phyloP scores from a whole-genome alignment of 768 basidiomycete species.

The Daedaleopsis nitida region DNA sequence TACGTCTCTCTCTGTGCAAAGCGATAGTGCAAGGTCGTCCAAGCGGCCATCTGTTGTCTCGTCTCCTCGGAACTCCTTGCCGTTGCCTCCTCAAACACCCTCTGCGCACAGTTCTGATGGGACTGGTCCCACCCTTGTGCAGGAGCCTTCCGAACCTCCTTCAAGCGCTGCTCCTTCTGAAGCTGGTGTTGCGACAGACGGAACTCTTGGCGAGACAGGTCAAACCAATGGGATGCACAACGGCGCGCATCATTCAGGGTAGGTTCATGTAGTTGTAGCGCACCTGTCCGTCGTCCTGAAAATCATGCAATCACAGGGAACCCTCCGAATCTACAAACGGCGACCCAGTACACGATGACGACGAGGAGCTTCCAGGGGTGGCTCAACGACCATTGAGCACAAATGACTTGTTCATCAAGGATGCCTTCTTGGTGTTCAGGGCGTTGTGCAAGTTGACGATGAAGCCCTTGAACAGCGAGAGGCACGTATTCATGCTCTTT shows the following conservation, averaged over 20 bases:
- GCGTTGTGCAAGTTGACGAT: slow-evolving; percentile 97
- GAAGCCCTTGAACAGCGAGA: slow-evolving; percentile 94
- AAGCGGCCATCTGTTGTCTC: slow-evolving; percentile 17
- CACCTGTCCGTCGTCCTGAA: background rate
- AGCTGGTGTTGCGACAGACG: background rate
- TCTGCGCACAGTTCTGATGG: slow-evolving; percentile 18
- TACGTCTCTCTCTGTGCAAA: slow-evolving; percentile 16
- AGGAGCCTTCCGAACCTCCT: slow-evolving; percentile 1
- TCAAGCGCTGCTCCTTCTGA: background rate
- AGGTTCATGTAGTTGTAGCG: background rate
- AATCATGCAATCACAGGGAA: background rate
- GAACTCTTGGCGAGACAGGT: slow-evolving; percentile 6
- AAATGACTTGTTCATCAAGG: slow-evolving; percentile 94
- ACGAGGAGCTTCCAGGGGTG: slow-evolving; percentile 18
- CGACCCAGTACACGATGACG: slow-evolving; percentile 18
- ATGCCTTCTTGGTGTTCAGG: slow-evolving; percentile 96
- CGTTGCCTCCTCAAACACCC: slow-evolving; percentile 12
- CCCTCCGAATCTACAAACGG: slow-evolving; percentile 22
- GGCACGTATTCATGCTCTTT: slow-evolving; percentile 47
- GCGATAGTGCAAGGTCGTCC: slow-evolving; percentile 11
- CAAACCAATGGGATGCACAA: slow-evolving; percentile 2
- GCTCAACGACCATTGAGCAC: slow-evolving; percentile 53
- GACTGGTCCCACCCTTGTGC: slow-evolving; percentile 14
- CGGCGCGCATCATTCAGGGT: slow-evolving; percentile 16
- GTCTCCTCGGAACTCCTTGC: slow-evolving; percentile 20